Evolutionary conservation across 495 filamentous ascomycete species (phyloP), one percentile per base, ranked within the genome.

Genomic region (Penicillium odoratum): DNA sequence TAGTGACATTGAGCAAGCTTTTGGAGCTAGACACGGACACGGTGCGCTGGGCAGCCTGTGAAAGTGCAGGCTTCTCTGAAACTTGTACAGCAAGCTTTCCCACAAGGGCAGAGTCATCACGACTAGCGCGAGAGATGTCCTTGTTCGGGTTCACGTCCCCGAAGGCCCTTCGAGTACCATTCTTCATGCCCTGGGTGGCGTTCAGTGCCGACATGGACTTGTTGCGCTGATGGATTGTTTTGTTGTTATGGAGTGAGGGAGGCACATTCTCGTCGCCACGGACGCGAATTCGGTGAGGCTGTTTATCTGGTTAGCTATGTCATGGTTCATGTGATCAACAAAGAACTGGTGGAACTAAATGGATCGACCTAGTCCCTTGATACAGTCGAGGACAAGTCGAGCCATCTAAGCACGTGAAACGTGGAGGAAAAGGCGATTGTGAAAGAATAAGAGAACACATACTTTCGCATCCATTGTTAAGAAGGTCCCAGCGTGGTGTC

Each of bases 61-160:
- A 68, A 26, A 89, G 75, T 1, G 72, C 64, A 21, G 77, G 55
- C 66, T 83, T 87, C 49, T 85, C 81, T 46, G 62, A 58, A 31
- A 64, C 51, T 54, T 69, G 34, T 2, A 57, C 29, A n/a, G 64
- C 67, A 16, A 77, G 69, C 59, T 83, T 89, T 47, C 69, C 78
- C 50, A 62, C 57, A 53, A 82, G 58, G 25, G 69, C 70, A 18
- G 74, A 75, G 59, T 86, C 85, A 67, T 85, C 84, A 31, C 78
- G 76, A 51, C 69, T 80, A 55, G 73, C 74, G 30, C 65, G 76
- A 11, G 78, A 62, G 26, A 74, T 63, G 62, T 85, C 87, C 30
- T 76, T 69, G 15, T 80, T 88, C 67, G 91, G 92, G 80, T 86
- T 93, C 36, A 92, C 79, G 66, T 97, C 92, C 15, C 82, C 88